These are phyloP conservation scores for Dictyostelium capitatum DNA, from an alignment of 78 protist species.

Conservation along the genomic window DNA sequence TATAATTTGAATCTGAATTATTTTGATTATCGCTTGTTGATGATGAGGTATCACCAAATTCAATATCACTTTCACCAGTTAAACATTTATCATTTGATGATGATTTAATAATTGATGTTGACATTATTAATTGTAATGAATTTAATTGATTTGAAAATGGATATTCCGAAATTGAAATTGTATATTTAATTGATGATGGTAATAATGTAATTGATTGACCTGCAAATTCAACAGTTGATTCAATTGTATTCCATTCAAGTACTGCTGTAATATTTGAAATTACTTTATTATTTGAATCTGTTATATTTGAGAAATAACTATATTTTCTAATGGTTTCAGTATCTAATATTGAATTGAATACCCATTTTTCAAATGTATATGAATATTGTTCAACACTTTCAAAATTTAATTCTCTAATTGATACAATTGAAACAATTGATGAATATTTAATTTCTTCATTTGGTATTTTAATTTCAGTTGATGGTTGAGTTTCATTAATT, in stretches of 20 bases:
- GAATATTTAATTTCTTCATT: not conserved
- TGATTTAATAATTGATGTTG: not conserved
- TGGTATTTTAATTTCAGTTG: constrained; percentile 2
- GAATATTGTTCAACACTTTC: not conserved
- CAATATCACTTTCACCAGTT: not conserved
- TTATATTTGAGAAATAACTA: not conserved
- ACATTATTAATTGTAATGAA: constrained; percentile 9
- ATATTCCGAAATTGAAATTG: not conserved
- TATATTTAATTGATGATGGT: constrained; percentile 17
- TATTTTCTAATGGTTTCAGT: not conserved
- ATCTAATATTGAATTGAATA: not conserved
- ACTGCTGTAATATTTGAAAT: not conserved
- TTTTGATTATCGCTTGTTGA: constrained; percentile 5
- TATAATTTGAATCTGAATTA: not conserved
- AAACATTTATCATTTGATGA: not conserved
- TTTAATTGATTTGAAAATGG: not conserved
- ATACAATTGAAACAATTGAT: not conserved
- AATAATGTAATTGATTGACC: not conserved
- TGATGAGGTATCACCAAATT: not conserved
- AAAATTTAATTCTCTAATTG: not conserved
- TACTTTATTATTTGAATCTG: not conserved
- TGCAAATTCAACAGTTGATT: not conserved
- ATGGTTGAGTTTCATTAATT: not conserved
- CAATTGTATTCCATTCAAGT: not conserved
- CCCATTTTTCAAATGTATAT: not conserved